Conservation (phyloP, 2,329 filamentous ascomycete species). For the Pestalotiopsis sp. region DNA sequence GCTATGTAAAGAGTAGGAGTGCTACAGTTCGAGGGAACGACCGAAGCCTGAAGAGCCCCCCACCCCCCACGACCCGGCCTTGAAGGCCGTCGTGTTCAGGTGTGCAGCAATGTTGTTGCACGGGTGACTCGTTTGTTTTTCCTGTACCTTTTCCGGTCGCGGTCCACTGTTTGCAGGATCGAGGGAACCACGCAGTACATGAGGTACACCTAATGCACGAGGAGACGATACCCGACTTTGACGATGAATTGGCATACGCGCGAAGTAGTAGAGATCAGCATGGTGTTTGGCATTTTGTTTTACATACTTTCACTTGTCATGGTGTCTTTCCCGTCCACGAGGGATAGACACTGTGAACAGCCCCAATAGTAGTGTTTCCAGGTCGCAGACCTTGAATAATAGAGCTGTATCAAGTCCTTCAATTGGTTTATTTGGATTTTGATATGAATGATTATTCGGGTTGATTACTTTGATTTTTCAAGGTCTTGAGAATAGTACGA, state of each 20-base stretch:
- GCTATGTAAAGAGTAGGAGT: conserved; percentile 36
- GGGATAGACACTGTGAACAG: background rate
- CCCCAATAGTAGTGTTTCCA: background rate
- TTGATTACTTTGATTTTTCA: background rate
- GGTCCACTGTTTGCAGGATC: conserved; percentile 15
- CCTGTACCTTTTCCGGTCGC: conserved; percentile 20
- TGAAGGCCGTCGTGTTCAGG: conserved; percentile 5
- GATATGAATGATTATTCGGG: background rate
- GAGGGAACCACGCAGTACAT: conserved; percentile 19
- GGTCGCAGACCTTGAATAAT: background rate
- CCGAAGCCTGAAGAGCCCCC: background rate
- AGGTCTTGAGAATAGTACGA: too few relatives aligned
- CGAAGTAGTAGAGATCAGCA: conserved; percentile 13
- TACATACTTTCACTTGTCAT: conserved; percentile 3
- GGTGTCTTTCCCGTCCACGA: background rate
- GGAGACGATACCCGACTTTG: conserved; percentile 25
- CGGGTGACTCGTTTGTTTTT: conserved; percentile 10
- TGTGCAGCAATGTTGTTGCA: conserved; percentile 8
- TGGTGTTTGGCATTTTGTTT: conserved; percentile 14
- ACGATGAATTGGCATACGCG: conserved; percentile 20
- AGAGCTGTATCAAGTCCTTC: background rate
- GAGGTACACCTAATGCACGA: conserved; percentile 25
- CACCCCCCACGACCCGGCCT: background rate
- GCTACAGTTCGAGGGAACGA: background rate
- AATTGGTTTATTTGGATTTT: background rate